These are phyloP conservation scores for Geoglossum glabrum DNA, from an alignment of 495 filamentous ascomycete species.

Conservation along the genomic window DNA sequence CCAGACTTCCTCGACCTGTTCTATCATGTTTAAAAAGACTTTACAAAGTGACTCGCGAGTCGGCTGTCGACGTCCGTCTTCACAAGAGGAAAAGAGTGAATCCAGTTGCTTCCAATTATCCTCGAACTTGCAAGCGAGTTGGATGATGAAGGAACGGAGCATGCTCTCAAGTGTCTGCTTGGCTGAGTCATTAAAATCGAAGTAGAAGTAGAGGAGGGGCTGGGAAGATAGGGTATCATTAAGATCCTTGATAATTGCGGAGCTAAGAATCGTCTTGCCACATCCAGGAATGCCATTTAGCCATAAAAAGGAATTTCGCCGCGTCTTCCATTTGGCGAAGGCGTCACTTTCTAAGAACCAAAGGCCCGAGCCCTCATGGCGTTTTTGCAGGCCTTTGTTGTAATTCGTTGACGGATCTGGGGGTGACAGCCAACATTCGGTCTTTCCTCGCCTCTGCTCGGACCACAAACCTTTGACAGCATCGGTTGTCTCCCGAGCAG, in stretches of 20 bases:
- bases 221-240: not conserved
- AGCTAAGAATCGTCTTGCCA: not conserved
- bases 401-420: not conserved
- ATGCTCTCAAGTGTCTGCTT: not conserved
- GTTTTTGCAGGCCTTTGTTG: not conserved
- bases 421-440: not conserved
- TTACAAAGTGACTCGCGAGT: not conserved
- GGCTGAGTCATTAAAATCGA: constrained; percentile 3
- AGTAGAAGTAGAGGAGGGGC: constrained; percentile 3
- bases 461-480: too few relatives aligned
- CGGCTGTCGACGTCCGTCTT: not conserved
- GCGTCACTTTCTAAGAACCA: not conserved
- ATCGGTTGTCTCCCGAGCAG: too few relatives aligned
- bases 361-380: not conserved
- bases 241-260: not conserved
- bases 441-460: not conserved
- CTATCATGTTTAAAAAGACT: not conserved
- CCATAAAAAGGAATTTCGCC: not conserved
- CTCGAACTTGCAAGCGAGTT: not conserved
- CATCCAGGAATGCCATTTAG: not conserved
- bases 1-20: not conserved
- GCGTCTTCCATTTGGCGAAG: not conserved
- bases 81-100: not conserved
- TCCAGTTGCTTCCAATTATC: not conserved
- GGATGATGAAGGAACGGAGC: not conserved